Evolutionary conservation across 2,329 filamentous ascomycete species (phyloP), one percentile per base, ranked within the genome.

Genomic region (Aureobasidium sp.): DNA sequence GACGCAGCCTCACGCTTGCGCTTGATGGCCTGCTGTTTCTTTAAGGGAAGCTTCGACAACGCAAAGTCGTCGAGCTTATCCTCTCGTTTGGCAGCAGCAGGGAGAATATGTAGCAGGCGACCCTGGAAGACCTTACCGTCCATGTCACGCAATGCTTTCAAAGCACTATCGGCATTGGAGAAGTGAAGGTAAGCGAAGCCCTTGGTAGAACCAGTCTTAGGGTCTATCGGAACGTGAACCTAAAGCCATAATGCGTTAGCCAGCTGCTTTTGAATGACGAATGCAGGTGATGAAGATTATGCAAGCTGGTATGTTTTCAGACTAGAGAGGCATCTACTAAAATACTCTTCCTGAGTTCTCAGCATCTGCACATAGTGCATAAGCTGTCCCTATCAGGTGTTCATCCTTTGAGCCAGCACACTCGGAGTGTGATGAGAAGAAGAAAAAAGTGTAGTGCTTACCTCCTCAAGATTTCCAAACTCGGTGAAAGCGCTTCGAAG

Each of bases 331-430:
- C 90, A 96, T 97, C 93, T 99, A 99, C 94, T 97, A 99, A 96
- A 95, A 96, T 94, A 89, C 84, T 90, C 87, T 92, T 87, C 87
- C 88, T 87, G 55, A 85, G 91, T 81, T 73, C 69, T 85, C 89
- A 92, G 95, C 92, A 97, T 81, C 81, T 91, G 89, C 90, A 79
- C 29, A 62, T 61, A 72, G 76, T 81, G 89, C 89, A 93, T 97
- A 89, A 92, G 93, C 86, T 97, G 94, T 97, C 94, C 94, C 94
- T 97, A 97, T 97, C 94, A 86, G 89, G 89, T 85, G 80, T 90
- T 97, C 93, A 97, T 97, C 94, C 93, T 84, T 20, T 65, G 55
- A 64, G 65, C 43, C 48, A 56, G 50, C 43, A 51, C 34, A 24
- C 41, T 39, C 43, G 60, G 57, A n/a, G 63, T 32, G 57, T 36